Conservation (phyloP, 2,329 filamentous ascomycete genomes). For the Claviceps sorghi region DNA sequence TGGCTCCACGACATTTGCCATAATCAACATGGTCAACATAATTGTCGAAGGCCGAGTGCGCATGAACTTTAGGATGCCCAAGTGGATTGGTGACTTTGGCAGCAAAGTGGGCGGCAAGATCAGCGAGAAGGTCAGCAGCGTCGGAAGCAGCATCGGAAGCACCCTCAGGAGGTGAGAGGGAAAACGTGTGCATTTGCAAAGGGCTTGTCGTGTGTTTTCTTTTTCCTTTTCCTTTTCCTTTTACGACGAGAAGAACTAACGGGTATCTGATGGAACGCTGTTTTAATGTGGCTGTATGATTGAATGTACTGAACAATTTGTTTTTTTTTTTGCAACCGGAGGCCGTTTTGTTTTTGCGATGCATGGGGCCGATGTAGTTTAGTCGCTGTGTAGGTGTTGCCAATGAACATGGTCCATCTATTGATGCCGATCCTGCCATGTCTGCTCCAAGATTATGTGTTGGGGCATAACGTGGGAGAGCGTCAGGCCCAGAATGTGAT, state of each 20-base stretch:
- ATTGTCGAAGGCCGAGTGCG: slow-evolving; percentile 72
- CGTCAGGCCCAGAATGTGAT: too few species aligned
- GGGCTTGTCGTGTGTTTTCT: neutral
- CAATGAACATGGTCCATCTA: too few species aligned
- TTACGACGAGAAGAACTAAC: neutral
- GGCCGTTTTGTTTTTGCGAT: too few species aligned
- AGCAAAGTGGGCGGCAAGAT: slow-evolving; percentile 32
- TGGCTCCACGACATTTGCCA: slow-evolving; percentile 64
- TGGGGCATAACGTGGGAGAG: too few species aligned
- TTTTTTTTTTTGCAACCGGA: too few species aligned
- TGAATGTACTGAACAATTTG: too few species aligned
- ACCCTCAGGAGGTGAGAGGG: slow-evolving; percentile 19
- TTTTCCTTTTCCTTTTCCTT: neutral
- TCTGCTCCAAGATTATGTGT: too few species aligned
- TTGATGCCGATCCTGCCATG: too few species aligned
- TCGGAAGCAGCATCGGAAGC: slow-evolving; percentile 30
- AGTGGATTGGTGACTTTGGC: slow-evolving; percentile 30
- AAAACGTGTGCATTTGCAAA: neutral
- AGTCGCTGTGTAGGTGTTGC: too few species aligned
- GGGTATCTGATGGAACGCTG: too few species aligned
- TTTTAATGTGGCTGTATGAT: too few species aligned
- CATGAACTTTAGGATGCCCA: slow-evolving; percentile 35
- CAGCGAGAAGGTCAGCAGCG: neutral
- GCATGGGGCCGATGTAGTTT: too few species aligned
- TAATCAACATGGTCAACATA: slow-evolving; percentile 73